phyloP scores from a whole-genome alignment of 352 stramenopile genomes.

The Globisporangium spiculum region DNA sequence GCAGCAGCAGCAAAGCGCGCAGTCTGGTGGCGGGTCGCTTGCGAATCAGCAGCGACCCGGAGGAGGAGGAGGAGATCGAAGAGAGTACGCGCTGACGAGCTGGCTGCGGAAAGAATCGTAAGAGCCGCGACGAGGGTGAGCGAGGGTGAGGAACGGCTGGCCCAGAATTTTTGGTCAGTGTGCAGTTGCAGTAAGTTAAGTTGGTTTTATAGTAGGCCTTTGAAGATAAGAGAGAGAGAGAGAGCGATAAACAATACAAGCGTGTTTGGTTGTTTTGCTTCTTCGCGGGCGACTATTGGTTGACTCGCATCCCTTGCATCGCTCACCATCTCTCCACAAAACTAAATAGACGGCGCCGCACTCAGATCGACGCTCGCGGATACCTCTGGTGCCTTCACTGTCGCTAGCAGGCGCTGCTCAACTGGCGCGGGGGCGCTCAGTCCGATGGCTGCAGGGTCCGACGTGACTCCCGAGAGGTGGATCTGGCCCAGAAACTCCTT shows the following conservation, averaged over 20 bases:
- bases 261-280: background rate
- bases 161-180: background rate
- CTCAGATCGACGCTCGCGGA: conserved; percentile 49
- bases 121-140: background rate
- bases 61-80: conserved; percentile 26
- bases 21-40: conserved; percentile 17
- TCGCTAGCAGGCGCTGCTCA: conserved; percentile 60
- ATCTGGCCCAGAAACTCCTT: conserved; percentile 77
- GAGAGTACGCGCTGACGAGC: conserved; percentile 59
- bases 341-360: conserved; percentile 44
- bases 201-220: background rate
- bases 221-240: background rate
- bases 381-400: conserved; percentile 45
- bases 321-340: background rate
- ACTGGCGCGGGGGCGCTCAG: conserved; percentile 57
- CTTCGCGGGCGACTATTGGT: background rate
- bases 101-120: conserved; percentile 54
- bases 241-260: background rate
- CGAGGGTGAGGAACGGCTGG: background rate
- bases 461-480: conserved; percentile 38
- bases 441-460: conserved; percentile 35
- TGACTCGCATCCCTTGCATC: background rate
- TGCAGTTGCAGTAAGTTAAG: background rate
- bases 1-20: background rate
- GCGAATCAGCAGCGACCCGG: conserved; percentile 23